Percentiles rank a stretch among this genome's conserved stretches.
These are phyloP conservation scores for Saraca asoca DNA, from an alignment of 331 rosid genomes.

Conservation along the genomic window DNA sequence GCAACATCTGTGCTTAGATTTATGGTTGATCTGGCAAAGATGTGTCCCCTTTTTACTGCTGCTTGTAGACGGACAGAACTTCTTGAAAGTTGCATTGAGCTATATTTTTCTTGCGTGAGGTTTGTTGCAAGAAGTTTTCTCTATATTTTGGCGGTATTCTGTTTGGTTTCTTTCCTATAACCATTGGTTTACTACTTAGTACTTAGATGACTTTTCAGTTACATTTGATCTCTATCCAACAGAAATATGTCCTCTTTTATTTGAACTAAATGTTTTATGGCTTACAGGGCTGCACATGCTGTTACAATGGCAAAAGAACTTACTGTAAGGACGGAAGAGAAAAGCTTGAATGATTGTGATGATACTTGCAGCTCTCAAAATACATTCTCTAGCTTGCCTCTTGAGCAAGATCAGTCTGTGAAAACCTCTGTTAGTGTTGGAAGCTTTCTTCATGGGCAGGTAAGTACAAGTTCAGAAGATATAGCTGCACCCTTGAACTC, in stretches of 20 bases:
- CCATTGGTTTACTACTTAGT: constrained; percentile 8
- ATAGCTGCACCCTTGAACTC: constrained; percentile 45
- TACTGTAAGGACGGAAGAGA: constrained; percentile 77
- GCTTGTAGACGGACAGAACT: constrained; percentile 88
- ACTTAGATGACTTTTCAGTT: not conserved
- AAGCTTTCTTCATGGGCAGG: constrained; percentile 90
- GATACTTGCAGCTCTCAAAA: constrained; percentile 87
- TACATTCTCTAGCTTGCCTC: constrained; percentile 89
- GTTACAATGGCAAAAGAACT: constrained; percentile 95
- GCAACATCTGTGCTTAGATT: constrained; percentile 93
- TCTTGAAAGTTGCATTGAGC: constrained; percentile 94
- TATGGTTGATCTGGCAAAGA: constrained; percentile 99
- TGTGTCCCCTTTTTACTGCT: constrained; percentile 86
- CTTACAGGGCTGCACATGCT: constrained; percentile 90
- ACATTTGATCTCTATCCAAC: constrained; percentile 13
- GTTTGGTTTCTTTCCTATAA: constrained; percentile 14
- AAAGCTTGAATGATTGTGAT: constrained; percentile 71
- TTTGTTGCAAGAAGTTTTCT: constrained; percentile 45
- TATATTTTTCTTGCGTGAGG: constrained; percentile 98
- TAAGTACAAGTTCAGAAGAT: constrained; percentile 91
- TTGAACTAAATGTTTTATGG: constrained; percentile 38
- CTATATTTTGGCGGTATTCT: constrained; percentile 15
- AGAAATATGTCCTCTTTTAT: constrained; percentile 29
- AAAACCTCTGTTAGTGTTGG: constrained; percentile 91
- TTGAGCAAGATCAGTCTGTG: constrained; percentile 74